phyloP scores from a whole-genome alignment of 2,329 filamentous ascomycete genomes.

The Didymella exigua region DNA sequence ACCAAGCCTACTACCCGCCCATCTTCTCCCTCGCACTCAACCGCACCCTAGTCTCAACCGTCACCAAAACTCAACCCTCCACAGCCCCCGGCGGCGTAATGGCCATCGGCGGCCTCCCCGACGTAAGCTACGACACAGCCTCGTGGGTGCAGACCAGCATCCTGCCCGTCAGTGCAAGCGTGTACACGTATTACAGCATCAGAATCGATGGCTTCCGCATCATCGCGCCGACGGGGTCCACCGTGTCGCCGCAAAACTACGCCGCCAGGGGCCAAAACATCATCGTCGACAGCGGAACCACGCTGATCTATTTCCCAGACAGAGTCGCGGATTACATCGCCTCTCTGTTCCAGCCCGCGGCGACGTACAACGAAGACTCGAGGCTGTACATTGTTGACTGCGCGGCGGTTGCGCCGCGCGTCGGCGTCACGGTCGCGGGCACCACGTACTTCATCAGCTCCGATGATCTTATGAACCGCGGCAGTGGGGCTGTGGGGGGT shows the following conservation, averaged over 20 bases:
- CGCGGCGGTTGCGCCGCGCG: slow-evolving; percentile 21
- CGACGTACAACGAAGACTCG: slow-evolving; percentile 8
- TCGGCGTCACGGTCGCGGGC: slow-evolving; percentile 26
- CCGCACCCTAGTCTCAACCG: slow-evolving; percentile 16
- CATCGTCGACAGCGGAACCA: slow-evolving; percentile 36
- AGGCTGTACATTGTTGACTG: slow-evolving; percentile 26
- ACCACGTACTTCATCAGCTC: slow-evolving; percentile 22
- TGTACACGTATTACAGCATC: slow-evolving; percentile 37
- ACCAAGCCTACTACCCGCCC: slow-evolving; percentile 17
- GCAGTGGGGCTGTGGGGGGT: slow-evolving; percentile 16
- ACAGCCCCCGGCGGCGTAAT: slow-evolving; percentile 32
- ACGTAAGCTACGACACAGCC: slow-evolving; percentile 17
- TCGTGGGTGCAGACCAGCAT: slow-evolving; percentile 30
- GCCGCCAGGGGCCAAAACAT: slow-evolving; percentile 12
- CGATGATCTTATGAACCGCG: slow-evolving; percentile 28
- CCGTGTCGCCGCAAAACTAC: neutral
- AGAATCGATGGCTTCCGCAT: slow-evolving; percentile 33
- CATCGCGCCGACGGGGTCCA: slow-evolving; percentile 7
- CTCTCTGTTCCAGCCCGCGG: slow-evolving; percentile 26
- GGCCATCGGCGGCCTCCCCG: slow-evolving; percentile 39
- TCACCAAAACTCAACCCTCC: neutral
- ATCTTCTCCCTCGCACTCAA: slow-evolving; percentile 36
- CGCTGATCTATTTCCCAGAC: slow-evolving; percentile 32
- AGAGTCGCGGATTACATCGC: slow-evolving; percentile 25
- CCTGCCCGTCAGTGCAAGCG: slow-evolving; percentile 11